Conservation (phyloP, 306 rosid species). For the Cyclanthera cordifolia region DNA sequence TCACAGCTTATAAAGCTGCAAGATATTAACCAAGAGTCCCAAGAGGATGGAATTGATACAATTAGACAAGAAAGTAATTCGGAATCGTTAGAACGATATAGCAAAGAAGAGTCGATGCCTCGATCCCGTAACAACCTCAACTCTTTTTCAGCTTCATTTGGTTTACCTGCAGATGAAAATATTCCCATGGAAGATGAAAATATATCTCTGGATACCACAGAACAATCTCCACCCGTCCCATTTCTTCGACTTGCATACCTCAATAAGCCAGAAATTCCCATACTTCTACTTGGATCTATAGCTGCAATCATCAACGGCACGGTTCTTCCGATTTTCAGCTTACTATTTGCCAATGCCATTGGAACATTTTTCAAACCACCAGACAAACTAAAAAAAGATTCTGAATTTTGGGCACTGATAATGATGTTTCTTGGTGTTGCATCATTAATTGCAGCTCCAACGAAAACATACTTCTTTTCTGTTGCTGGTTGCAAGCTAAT, state of each 20-base stretch:
- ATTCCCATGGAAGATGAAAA: slow-evolving; percentile 6
- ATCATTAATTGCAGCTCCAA: slow-evolving; percentile 27
- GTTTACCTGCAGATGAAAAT: slow-evolving; percentile 25
- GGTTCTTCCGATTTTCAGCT: slow-evolving; percentile 37
- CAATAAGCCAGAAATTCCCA: slow-evolving; percentile 68
- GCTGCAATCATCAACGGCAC: slow-evolving; percentile 46
- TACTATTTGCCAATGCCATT: slow-evolving; percentile 33
- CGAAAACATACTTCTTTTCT: slow-evolving; percentile 40
- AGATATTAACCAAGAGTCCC: slow-evolving; percentile 27
- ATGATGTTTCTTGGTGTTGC: slow-evolving; percentile 32
- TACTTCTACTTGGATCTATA: slow-evolving; percentile 37
- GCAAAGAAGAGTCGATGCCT: slow-evolving; percentile 24
- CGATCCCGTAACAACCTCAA: slow-evolving; percentile 38
- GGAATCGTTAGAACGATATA: slow-evolving; percentile 29
- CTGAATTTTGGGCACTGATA: slow-evolving; percentile 51
- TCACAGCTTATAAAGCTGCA: slow-evolving; percentile 54
- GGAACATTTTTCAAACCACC: slow-evolving; percentile 50
- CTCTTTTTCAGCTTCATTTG: slow-evolving; percentile 32
- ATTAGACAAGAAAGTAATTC: slow-evolving; percentile 20
- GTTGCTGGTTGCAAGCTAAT: slow-evolving; percentile 64
- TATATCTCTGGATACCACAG: slow-evolving; percentile 12
- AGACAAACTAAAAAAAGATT: slow-evolving; percentile 40
- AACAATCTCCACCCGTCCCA: slow-evolving; percentile 30
- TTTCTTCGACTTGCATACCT: slow-evolving; percentile 44
- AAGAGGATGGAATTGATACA: slow-evolving; percentile 20